Conservation (phyloP, 1,284 basidiomycete species). For the Xerocomus cyaneibrunnescens region DNA sequence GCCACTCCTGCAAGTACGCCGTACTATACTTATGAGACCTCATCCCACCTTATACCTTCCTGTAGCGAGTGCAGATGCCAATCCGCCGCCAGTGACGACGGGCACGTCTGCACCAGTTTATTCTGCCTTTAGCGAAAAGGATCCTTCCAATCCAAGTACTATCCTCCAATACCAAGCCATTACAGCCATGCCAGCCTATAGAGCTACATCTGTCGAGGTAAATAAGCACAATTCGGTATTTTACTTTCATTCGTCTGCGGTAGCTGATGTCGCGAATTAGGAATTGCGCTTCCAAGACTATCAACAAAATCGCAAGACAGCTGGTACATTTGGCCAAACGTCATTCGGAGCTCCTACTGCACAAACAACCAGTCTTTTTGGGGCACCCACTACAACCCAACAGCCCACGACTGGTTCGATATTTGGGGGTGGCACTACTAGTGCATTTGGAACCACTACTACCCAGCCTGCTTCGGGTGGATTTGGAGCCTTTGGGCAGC, state of each 20-base stretch:
- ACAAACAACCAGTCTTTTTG: conserved; percentile 41
- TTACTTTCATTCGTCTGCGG: conserved; percentile 5
- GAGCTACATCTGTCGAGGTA: conserved; percentile 71
- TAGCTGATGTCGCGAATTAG: conserved; percentile 37
- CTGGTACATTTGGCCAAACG: conserved; percentile 48
- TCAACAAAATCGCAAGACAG: conserved; percentile 70
- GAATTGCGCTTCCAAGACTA: conserved; percentile 78
- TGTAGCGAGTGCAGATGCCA: conserved; percentile 34
- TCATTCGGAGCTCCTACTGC: conserved; percentile 30
- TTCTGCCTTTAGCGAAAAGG: conserved; percentile 56
- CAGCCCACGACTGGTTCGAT: conserved; percentile 37
- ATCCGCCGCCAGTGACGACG: conserved; percentile 53
- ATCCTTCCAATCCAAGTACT: conserved; percentile 40
- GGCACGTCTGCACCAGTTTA: conserved; percentile 65
- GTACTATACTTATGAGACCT: conserved; percentile 1
- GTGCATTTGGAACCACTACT: conserved; percentile 40
- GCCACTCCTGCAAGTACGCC: conserved; percentile 38
- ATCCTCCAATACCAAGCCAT: conserved; percentile 71
- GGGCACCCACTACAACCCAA: conserved; percentile 36
- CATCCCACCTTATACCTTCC: conserved; percentile 14
- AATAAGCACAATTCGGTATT: conserved; percentile 16
- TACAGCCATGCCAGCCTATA: conserved; percentile 68
- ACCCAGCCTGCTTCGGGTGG: conserved; percentile 26
- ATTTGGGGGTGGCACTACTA: conserved; percentile 28
- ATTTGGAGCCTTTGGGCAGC: conserved; percentile 35